Evolutionary conservation across 306 rosid genomes (phyloP), one percentile per base, ranked within the genome.

Genomic region (Elaeagnus macrophylla): DNA sequence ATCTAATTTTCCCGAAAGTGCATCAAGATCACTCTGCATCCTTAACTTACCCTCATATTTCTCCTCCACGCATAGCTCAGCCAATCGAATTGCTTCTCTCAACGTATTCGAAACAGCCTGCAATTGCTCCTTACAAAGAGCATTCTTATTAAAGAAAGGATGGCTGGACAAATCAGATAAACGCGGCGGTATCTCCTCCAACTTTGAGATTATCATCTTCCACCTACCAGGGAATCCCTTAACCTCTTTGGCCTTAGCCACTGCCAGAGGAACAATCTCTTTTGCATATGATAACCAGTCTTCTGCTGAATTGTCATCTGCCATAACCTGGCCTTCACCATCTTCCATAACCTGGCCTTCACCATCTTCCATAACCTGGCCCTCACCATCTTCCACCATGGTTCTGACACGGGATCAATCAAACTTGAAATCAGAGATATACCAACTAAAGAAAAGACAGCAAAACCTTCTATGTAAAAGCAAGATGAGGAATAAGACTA

Each of bases 1-100:
- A 58, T 91, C 99, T 48, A 87, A 69, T 46, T 84, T 82, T 48
- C 96, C 95, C 0, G 75, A 75, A 44, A 91, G 69, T 2, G 95
- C 78, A 45, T 91, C 99, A 5, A 91, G 94, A 71, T 91, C 89
- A 56, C 94, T 91, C 71, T 91, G 99, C 93, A 88, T 91, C 68
- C 79, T 50, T 52, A 91, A 89, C 73, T 91, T 91, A 18, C 99
- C 99, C 47, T 82, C 96, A 7, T 82, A 75, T 66, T 72, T 87
- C 70, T 87, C 95, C 67, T 51, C 72, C 64, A 79, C 47, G 65
- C 99, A 91, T 8, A 73, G 60, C 58, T 84, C 96, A 1, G 95
- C 89, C 71, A 84, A 79, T 59, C 73, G 77, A 51, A 73, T 66
- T 0, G 67, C 79, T 6, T 82, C 95, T 53, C 54, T 64, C 57